Percentiles rank a stretch among this genome's conserved stretches.
Conservation (phyloP, 73 alveolate species). For the Paramecium biaurelia region DNA sequence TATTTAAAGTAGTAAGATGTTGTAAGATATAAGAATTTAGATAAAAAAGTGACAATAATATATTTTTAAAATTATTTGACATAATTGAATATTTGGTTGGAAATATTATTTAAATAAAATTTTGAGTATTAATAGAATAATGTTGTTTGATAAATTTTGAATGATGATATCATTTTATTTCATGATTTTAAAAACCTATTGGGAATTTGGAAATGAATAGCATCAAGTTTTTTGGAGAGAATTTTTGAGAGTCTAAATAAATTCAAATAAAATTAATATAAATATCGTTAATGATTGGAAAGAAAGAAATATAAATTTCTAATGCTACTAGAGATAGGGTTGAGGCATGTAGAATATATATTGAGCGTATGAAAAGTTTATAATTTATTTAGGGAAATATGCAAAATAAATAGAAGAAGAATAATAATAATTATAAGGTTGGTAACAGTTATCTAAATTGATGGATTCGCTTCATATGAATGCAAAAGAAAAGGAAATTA, state of each 20-base stretch:
- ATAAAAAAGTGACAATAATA: too few species aligned
- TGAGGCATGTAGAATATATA: slow-evolving; percentile 50
- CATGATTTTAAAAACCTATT: not conserved
- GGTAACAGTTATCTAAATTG: slow-evolving; percentile 61
- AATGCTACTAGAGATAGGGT: slow-evolving; percentile 42
- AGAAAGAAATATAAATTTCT: not conserved
- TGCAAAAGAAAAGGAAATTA: slow-evolving; percentile 61
- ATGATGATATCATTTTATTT: too few species aligned
- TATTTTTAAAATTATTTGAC: not conserved
- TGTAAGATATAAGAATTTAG: not conserved
- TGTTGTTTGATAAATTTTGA: not conserved
- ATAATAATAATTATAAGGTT: slow-evolving; percentile 21
- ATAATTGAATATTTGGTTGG: not conserved
- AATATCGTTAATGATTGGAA: not conserved
- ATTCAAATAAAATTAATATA: not conserved
- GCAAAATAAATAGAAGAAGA: slow-evolving; percentile 49
- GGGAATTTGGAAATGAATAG: not conserved
- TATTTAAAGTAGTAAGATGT: not conserved
- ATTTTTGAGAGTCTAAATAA: not conserved
- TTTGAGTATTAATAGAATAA: not conserved
- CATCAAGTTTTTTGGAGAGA: not conserved
- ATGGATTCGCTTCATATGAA: slow-evolving; percentile 65
- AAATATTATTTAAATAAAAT: too few species aligned
- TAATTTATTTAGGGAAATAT: slow-evolving; percentile 25
- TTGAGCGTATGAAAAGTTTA: slow-evolving; percentile 1